Base-by-base conservation (phyloP, 1,284 basidiomycete genomes). In the Ganoderma boninense region DNA sequence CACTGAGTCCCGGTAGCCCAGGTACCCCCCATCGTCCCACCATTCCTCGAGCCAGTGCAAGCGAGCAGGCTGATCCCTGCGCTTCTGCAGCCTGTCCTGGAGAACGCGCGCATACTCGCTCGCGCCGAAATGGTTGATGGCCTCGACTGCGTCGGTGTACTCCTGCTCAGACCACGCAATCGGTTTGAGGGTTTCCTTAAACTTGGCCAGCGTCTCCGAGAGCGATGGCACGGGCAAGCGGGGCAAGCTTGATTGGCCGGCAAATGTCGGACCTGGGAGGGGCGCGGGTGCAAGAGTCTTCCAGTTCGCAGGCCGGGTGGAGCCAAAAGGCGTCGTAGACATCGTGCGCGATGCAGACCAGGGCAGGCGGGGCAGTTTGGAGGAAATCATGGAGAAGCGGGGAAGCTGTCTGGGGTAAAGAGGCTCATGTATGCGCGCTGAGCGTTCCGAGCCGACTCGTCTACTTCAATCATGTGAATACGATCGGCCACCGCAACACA, bases 21-120 rank as follows among this genome's bases (percentile, higher is more conserved):
- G 81, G 75, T 95, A 95, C 1, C 80, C 92, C 32, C 79, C 79
- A 75, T 93, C 89, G 76, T 95, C 93, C 93, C 93, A 95, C 93
- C 94, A 95, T 68, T 91, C 85, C 75, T 95, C 93, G 18, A 95
- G 81, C 93, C 93, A 95, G 76, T 94, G 92, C 62, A 83, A 80
- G 54, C 81, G 70, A 3, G 62, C 73, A 5, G 77, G 86, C 70
- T 86, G 84, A 42, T 82, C 81, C 59, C 86, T 84, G 67, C 87
- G 84, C 66, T 86, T 79, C 65, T 87, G 76, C 67, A 95, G 81
- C 44, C 89, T 81, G 68, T 83, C 77, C 67, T 95, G 93, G 63
- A 95, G 83, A 75, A 85, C 80, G 6, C 81, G 84, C 0, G 87
- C 93, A 38, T 85, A 77, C 0, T 81, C 84, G 11, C 74, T 76